phyloP scores from a whole-genome alignment of 257 asterid species.

The Solanum virginianum region DNA sequence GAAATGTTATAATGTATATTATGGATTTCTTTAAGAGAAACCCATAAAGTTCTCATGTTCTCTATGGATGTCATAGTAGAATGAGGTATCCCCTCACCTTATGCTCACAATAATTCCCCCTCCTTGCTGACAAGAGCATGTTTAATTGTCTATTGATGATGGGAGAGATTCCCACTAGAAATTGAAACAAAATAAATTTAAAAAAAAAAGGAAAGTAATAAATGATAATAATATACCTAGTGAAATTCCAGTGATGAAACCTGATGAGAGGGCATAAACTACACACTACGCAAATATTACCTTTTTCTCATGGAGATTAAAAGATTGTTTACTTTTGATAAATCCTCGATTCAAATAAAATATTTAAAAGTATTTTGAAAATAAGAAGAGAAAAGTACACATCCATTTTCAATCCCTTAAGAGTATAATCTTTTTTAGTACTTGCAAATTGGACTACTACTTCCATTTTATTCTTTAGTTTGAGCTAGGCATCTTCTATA shows the following conservation, averaged over 20 bases:
- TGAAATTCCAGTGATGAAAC: fast-evolving
- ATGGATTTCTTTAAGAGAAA: neutral
- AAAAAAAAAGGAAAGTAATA: neutral
- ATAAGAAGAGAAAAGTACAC: neutral
- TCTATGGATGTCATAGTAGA: neutral
- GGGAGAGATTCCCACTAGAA: neutral
- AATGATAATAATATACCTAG: neutral
- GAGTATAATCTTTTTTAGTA: neutral
- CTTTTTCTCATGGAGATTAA: neutral
- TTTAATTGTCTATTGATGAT: neutral
- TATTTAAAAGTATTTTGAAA: neutral
- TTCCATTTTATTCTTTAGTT: neutral
- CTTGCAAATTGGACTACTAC: neutral
- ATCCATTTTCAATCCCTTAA: neutral
- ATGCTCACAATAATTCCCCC: neutral
- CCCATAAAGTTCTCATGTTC: neutral
- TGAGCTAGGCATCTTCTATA: neutral
- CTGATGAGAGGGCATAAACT: neutral
- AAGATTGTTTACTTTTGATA: neutral
- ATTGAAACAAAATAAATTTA: neutral
- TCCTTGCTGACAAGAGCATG: neutral
- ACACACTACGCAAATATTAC: neutral
- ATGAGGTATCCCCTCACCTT: neutral
- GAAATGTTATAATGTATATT: neutral
- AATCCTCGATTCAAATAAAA: neutral